These are phyloP conservation scores for Chlamydomonas schloesseri DNA, from an alignment of 139 green algal genomes.

Conservation along the genomic window DNA sequence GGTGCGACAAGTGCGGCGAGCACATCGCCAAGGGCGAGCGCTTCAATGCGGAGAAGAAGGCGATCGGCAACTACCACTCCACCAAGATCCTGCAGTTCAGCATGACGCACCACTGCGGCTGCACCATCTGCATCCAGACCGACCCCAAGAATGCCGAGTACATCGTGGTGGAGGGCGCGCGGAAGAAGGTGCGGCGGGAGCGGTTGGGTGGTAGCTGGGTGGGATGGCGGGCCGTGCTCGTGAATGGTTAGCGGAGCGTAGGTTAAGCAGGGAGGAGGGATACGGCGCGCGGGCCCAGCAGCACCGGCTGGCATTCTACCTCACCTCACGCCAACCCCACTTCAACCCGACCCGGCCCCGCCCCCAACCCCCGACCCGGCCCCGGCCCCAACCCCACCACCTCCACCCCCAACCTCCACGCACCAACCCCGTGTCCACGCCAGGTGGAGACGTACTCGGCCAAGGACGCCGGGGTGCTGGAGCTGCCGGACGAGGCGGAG, in stretches of 20 bases:
- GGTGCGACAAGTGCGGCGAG: conserved; percentile 88
- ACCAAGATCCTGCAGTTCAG: conserved; percentile 94
- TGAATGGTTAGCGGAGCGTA: no score
- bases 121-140: conserved; percentile 92
- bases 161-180: conserved; percentile 73
- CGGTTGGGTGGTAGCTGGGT: no score
- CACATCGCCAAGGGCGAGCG: conserved; percentile 96
- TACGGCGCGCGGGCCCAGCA: no score
- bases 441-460: conserved; percentile 78
- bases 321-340: no score
- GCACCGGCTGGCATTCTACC: no score
- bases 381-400: no score
- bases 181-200: conserved; percentile 59
- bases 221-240: no score
- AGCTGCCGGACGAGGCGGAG: conserved; percentile 73
- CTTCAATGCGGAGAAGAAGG: conserved; percentile 99
- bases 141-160: conserved; percentile 95
- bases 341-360: no score
- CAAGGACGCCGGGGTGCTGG: conserved; percentile 69
- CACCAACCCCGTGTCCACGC: neutral
- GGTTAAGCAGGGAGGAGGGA: no score
- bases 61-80: conserved; percentile 88
- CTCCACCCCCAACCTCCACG: neutral
- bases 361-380: no score
- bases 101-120: conserved; percentile 93